Base-by-base conservation (phyloP, 306 rosid species). In the Sesbania bispinosa region DNA sequence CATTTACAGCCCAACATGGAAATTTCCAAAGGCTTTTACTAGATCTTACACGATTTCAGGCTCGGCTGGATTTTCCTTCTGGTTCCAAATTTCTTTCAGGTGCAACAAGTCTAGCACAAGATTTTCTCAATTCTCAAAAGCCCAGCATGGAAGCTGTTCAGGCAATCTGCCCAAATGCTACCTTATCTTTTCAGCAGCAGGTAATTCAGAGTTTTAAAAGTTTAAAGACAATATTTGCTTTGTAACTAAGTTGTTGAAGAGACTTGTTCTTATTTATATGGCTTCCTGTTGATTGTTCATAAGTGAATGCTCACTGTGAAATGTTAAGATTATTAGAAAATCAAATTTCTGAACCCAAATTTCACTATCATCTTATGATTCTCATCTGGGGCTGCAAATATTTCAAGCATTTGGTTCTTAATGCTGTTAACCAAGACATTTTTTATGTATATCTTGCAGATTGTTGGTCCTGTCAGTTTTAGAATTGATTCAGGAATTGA, bases 161-260 rank as follows among this genome's bases (percentile, higher is more conserved):
- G 71, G 87, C 93, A 0, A 61, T 86, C 61, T 87, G 81, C 76
- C 98, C 98, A 43, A 60, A 83, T 51, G 82, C 88, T 42, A 83
- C 81, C 67, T 50, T 94, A 51, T 94, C 96, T 32, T 53, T 90
- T 77, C 98, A 94, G 88, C 99, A 94, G 86, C 99, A 94, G 97
- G 97, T 94, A 77, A 48, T 52, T 5, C 63, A 8, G 19, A 10
- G 35, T 27, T 54, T 26, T 51, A 2, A 4, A 48, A 62, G 21
- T 46, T 53, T 57, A 54, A 61, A 36, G 51, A 42, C 36, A 55
- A 7, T 4, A 10, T 35, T 39, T 16, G n/a, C 73, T 13, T 60
- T 20, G 30, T 14, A 6, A 6, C 32, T 21, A 58, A 2, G 33
- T 73, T 67, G 50, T 57, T 52, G 15, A 18, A 50, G 39, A 62